Evolutionary conservation across 2,329 filamentous ascomycete genomes (phyloP), one percentile per base, ranked within the genome.

Genomic region (Aspergillus tamarii): DNA sequence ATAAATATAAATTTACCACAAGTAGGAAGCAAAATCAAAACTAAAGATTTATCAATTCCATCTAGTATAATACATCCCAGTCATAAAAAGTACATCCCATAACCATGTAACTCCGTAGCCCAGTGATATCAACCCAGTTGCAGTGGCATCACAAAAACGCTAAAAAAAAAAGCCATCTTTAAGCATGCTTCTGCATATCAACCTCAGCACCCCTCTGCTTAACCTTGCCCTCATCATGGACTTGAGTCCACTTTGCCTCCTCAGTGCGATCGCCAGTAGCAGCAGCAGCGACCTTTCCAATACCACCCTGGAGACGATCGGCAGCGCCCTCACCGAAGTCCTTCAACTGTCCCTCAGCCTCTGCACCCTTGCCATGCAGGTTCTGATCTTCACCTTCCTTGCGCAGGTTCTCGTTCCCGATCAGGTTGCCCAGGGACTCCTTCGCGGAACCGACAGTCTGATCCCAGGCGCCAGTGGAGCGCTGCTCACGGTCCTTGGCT

Each of bases 391-490:
- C 87, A 6, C 94, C 94, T 28, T 88, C 76, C 55, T 87, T 84
- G 83, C 94, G 94, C 60, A 97, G 79, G 39, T 83, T 84, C 80
- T 95, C 90, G 67, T 87, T 88, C 64, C 94, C 94, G 30, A 94
- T 69, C 6, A 94, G 71, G 21, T 89, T 89, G 63, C 94, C 94
- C 1, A 95, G 67, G 5, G 89, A 83, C 77, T 97, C 92, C 83
- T 97, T 97, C 50, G 89, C 89, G 1, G 90, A 87, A 59, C 94
- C 94, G n/a, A 94, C 74, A 6, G 93, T 96, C 81, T 97, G 94
- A 82, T 97, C 92, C 89, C 91, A 96, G 21, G 85, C 84, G 50
- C 94, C 94, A 21, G 87, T 76, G 26, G 84, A 82, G 68, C 93
- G 91, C 76, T 94, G 84, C 12, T 89, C 83, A 78, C 92, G 84